These are phyloP conservation scores for Aspergillus persii DNA, from an alignment of 2,329 filamentous ascomycete genomes.

Conservation along the genomic window DNA sequence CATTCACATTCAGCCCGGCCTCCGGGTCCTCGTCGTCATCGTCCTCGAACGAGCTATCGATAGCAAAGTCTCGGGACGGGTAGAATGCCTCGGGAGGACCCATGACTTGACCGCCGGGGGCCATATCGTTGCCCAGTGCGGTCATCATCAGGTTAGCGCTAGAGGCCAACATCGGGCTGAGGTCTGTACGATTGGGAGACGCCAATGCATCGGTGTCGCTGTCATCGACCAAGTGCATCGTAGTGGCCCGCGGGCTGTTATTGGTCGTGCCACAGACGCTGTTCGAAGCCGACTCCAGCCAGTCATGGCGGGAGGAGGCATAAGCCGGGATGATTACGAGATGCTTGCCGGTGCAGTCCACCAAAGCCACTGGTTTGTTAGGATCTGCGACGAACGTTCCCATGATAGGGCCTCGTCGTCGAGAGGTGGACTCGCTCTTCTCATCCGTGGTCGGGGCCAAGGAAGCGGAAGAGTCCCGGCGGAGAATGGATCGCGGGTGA, in stretches of 20 bases:
- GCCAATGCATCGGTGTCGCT: constrained; percentile 45
- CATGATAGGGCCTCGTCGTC: constrained; percentile 46
- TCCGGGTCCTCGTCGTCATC: constrained; percentile 65
- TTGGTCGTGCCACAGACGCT: constrained; percentile 43
- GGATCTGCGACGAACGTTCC: constrained; percentile 50
- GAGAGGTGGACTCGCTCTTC: constrained; percentile 30
- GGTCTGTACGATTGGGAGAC: constrained; percentile 36
- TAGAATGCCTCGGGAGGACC: constrained; percentile 76
- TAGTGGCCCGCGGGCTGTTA: constrained; percentile 42
- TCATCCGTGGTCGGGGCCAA: constrained; percentile 45
- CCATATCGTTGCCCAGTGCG: constrained; percentile 57
- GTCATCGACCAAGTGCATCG: constrained; percentile 42
- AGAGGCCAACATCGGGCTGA: constrained; percentile 61
- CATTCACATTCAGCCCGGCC: constrained; percentile 62
- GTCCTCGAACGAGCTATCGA: constrained; percentile 60
- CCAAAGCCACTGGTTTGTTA: constrained; percentile 47
- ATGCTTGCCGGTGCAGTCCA: constrained; percentile 49
- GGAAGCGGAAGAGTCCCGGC: constrained; percentile 46
- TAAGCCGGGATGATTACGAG: constrained; percentile 49
- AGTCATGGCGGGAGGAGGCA: constrained; percentile 46
- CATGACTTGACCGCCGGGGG: constrained; percentile 60
- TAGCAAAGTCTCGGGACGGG: constrained; percentile 56
- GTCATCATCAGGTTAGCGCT: constrained; percentile 77
- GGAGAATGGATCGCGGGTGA: constrained; percentile 51
- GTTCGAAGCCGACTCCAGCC: constrained; percentile 43